These are phyloP conservation scores for Eucalyptus pauciflora DNA, from an alignment of 345 rosid species.

Conservation along the genomic window DNA sequence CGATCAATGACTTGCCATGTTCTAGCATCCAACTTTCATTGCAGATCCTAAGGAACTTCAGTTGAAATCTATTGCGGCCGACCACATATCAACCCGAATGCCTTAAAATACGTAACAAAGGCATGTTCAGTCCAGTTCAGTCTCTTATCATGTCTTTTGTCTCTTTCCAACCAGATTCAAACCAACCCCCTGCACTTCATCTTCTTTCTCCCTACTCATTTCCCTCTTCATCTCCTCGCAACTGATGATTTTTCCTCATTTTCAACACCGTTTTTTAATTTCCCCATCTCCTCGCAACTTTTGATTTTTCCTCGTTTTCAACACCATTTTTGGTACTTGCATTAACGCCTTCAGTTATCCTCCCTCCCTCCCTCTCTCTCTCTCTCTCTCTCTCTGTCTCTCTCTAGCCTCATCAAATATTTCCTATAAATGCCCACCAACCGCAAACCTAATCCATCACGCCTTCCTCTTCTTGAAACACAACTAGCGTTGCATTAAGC, in stretches of 20 bases:
- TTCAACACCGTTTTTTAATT: neutral
- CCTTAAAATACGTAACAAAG: neutral
- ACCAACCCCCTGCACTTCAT: neutral
- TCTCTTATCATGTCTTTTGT: neutral
- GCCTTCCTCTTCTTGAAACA: neutral
- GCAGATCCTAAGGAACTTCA: neutral
- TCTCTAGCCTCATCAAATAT: neutral
- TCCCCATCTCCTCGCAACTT: neutral
- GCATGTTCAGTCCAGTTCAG: neutral
- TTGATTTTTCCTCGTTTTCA: neutral
- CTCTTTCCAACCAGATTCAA: neutral
- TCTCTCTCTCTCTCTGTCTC: neutral
- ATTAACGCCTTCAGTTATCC: neutral
- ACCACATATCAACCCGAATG: neutral
- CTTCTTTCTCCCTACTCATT: neutral
- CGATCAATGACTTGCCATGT: neutral
- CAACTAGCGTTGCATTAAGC: neutral
- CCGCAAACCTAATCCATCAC: neutral
- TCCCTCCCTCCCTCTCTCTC: neutral
- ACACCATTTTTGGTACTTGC: neutral
- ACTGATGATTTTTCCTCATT: neutral
- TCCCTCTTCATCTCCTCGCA: neutral
- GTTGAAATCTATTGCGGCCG: neutral
- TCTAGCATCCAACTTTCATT: neutral
- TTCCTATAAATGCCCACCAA: neutral